phyloP scores from a whole-genome alignment of 805 yeast species.

The Myxozyma sirexii region DNA sequence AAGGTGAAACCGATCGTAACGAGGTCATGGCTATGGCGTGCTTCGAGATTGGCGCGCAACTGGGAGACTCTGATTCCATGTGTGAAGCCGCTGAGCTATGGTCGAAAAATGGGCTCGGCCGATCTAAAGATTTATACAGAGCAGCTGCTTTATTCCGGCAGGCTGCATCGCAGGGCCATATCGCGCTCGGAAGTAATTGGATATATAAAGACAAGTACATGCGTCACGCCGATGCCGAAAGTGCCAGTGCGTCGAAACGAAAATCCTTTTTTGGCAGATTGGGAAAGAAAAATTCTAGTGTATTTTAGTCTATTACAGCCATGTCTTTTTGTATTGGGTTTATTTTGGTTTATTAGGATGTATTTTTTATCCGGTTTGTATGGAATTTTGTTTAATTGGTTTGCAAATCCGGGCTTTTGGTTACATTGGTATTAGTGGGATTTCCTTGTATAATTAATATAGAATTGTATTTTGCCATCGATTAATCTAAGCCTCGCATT shows the following conservation, averaged over 20 bases:
- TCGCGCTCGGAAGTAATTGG: conserved; percentile 63
- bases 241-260: not conserved
- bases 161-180: conserved; percentile 64
- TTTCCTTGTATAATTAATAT: no score
- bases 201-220: conserved; percentile 25
- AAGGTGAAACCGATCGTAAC: conserved; percentile 54
- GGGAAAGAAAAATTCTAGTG: not conserved
- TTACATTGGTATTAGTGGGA: no score
- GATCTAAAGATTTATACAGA: conserved; percentile 59
- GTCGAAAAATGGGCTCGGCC: conserved; percentile 54
- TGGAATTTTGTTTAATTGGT: no score
- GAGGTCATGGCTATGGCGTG: conserved; percentile 60
- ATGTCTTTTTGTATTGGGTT: not conserved
- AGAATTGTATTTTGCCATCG: no score
- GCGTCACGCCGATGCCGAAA: not conserved
- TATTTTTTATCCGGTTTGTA: not conserved
- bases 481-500: no score
- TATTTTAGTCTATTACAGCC: not conserved
- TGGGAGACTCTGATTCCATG: conserved; percentile 72
- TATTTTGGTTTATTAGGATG: not conserved
- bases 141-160: conserved; percentile 74
- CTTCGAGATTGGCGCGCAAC: conserved; percentile 63
- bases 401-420: no score
- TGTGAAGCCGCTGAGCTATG: conserved; percentile 69
- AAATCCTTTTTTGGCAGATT: conserved; percentile 5